Conservation (phyloP, 129 eudicot genomes). For the Silybum marianum region DNA sequence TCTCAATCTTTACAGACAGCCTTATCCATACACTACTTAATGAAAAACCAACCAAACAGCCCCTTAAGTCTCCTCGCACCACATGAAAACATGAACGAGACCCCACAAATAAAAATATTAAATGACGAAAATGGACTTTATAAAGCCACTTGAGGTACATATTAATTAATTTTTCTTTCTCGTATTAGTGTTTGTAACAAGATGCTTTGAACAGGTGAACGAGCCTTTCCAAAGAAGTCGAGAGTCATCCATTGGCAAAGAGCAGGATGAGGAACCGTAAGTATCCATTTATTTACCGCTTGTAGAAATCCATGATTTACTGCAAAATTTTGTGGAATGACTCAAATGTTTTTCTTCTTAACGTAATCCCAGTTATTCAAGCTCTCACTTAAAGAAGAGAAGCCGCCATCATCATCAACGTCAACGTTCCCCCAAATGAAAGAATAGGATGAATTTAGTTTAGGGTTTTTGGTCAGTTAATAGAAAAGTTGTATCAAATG, state of each 20-base stretch:
- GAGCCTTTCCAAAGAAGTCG: conserved; percentile 47
- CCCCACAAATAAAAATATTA: background rate
- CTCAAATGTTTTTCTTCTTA: background rate
- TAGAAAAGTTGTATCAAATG: conserved; percentile 15
- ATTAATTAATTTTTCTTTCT: background rate
- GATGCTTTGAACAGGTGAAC: conserved; percentile 43
- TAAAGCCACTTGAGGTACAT: background rate
- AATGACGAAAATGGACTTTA: background rate
- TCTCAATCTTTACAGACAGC: too few relatives aligned
- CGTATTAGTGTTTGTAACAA: background rate
- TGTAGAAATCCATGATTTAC: background rate
- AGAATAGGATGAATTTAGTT: conserved; percentile 20
- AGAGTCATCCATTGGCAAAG: conserved; percentile 53
- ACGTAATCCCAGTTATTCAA: conserved; percentile 46
- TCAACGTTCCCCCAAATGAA: conserved; percentile 40
- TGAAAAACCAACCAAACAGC: too few relatives aligned
- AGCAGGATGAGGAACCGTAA: conserved; percentile 57
- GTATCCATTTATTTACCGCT: conserved; percentile 21
- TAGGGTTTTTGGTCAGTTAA: background rate
- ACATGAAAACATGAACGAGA: background rate
- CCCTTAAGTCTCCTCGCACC: background rate
- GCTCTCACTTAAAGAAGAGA: conserved; percentile 53
- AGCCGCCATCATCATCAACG: conserved; percentile 35
- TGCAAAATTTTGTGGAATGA: background rate
- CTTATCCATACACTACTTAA: too few relatives aligned